A percentile compares a stretch with the other conserved stretches of the same genome.
Conservation (phyloP, 176 grass and related monocot genomes). For the Oryza australiensis region DNA sequence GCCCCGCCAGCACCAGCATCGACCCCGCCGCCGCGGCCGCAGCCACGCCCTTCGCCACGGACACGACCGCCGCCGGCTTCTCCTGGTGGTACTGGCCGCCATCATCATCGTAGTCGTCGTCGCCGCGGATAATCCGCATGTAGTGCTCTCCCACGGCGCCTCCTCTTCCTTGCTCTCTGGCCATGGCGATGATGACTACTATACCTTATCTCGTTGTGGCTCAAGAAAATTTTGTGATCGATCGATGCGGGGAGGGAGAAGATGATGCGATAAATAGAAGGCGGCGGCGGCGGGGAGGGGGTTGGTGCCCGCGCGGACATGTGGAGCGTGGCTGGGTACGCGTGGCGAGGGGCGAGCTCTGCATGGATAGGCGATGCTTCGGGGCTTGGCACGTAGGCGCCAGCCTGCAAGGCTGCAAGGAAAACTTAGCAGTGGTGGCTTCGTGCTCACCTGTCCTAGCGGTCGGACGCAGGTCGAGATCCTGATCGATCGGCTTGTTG, state of each 20-base stretch:
- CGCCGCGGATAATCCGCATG: slow-evolving; percentile 20
- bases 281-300: neutral
- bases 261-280: neutral
- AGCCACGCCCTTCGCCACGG: too few relatives aligned
- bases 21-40: too few relatives aligned
- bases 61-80: too few relatives aligned
- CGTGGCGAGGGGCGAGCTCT: slow-evolving; percentile 11
- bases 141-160: slow-evolving; percentile 13
- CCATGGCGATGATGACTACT: neutral
- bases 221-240: neutral
- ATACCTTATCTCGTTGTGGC: neutral
- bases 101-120: neutral
- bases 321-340: neutral
- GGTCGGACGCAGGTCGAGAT: too few relatives aligned
- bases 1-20: too few relatives aligned
- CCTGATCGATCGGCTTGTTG: too few relatives aligned
- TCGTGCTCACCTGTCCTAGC: too few relatives aligned
- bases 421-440: too few relatives aligned
- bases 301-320: neutral
- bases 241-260: neutral
- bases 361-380: slow-evolving; percentile 24
- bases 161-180: neutral
- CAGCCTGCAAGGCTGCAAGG: neutral
- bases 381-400: neutral
- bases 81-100: too few relatives aligned